These are phyloP conservation scores for Biscogniauxia sp. DNA, from an alignment of 2,329 filamentous ascomycete species.

Conservation along the genomic window DNA sequence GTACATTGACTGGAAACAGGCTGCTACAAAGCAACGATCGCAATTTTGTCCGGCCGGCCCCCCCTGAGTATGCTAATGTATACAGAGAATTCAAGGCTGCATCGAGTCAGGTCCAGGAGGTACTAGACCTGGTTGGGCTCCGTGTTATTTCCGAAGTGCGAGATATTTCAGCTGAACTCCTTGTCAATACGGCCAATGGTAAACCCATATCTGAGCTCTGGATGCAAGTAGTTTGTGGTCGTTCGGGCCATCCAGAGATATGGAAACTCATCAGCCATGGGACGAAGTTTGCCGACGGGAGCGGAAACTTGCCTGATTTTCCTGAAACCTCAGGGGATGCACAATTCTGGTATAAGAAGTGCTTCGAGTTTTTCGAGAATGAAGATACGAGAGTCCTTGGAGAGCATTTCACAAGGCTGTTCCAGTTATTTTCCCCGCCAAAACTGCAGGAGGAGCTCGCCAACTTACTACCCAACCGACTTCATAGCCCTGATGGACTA, in stretches of 20 bases:
- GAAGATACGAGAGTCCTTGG: constrained; percentile 6
- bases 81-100: constrained; percentile 7
- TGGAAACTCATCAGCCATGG: constrained; percentile 5
- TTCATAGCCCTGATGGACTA: background rate
- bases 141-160: constrained; percentile 5
- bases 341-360: constrained; percentile 4
- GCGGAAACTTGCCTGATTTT: background rate
- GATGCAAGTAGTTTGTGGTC: constrained; percentile 7
- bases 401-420: background rate
- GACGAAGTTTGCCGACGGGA: constrained; percentile 5
- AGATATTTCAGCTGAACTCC: constrained; percentile 5
- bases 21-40: constrained; percentile 1
- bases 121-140: constrained; percentile 1
- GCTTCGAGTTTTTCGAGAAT: constrained; percentile 4
- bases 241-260: constrained; percentile 8
- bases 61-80: constrained; percentile 2
- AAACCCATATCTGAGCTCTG: constrained; percentile 6
- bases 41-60: constrained; percentile 3
- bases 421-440: constrained; percentile 1
- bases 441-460: background rate
- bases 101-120: background rate
- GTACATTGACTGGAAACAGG: constrained; percentile 10
- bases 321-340: background rate
- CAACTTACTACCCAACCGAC: background rate
- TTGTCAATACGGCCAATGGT: constrained; percentile 3